Evolutionary conservation across 2,329 filamentous ascomycete species (phyloP), one percentile per base, ranked within the genome.

Genomic region (Colletotrichum agaves): DNA sequence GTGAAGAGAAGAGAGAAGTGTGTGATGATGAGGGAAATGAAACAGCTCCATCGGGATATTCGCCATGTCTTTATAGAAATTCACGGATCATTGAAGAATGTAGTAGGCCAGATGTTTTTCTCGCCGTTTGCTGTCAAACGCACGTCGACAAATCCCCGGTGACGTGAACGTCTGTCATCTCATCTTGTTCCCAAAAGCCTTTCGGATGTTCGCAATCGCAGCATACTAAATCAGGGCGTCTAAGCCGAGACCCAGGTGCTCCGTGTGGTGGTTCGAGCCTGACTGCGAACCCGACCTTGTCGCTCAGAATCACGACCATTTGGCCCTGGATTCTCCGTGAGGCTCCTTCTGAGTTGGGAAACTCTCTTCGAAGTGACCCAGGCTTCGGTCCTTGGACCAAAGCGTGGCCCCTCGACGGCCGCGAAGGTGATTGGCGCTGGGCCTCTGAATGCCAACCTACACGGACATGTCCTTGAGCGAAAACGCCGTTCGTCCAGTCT

Each of bases 401-500:
- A 60, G 39, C 53, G 65, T 52, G 47, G 11, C 33, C 47, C 11
- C 13, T 10, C 4, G 11, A 23, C 33, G 41, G n/a, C 6, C 15
- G n/a, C 27, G 33, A 47, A 10, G 15, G 31, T 39, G 47, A 60
- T 41, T 61, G 61, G 57, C 53, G 65, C 65, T 65, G 55, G 15
- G 64, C 11, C 61, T 63, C 53, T 12, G 15, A 12, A 19, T 27
- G 12, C 7, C 27, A 5, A 7, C 19, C 21, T 44, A 21, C 55
- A 65, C 61, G 17, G 65, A 49, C 61, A 23, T 53, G 35, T 10
- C 13, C 21, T 19, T 4, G 17, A 4, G 12, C 15, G 6, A 55
- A n/a, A 19, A n/a, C 3, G 27, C 23, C 11, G 53, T 68, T 68
- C 65, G 47, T 68, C 65, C 8, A 56, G 61, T 60, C 39, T 65